Evolutionary conservation across 2,329 filamentous ascomycete species (phyloP).

Genomic region (Fusarium compactum): DNA sequence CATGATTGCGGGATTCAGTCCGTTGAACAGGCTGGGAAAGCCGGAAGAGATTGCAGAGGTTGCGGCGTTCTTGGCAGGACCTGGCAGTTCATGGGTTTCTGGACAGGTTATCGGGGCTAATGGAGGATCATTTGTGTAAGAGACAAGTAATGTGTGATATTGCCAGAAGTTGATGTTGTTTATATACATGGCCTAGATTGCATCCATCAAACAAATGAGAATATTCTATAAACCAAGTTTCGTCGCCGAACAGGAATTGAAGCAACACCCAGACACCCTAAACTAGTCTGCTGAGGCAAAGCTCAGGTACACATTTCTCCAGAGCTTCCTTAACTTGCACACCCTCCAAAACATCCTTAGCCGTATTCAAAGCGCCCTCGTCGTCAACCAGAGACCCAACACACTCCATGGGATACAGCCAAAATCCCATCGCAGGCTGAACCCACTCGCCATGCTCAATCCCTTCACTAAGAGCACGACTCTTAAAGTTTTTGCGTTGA

Average conservation of each 20-base stretch:
- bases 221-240: not conserved
- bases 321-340: not conserved
- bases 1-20: not conserved
- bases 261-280: not conserved
- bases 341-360: not conserved
- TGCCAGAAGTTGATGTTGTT: not conserved
- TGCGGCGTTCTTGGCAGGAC: conserved; percentile 8
- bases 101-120: conserved; percentile 14
- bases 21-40: not conserved
- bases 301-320: not conserved
- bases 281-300: not conserved
- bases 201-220: not conserved
- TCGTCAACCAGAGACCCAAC: not conserved
- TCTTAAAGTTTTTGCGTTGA: not conserved
- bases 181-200: not conserved
- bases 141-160: not conserved
- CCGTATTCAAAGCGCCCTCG: not conserved
- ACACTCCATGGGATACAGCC: not conserved
- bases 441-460: not conserved
- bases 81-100: conserved; percentile 17
- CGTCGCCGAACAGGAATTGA: not conserved
- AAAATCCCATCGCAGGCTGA: not conserved
- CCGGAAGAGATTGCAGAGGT: conserved; percentile 8
- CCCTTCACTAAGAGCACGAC: not conserved
- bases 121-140: conserved; percentile 14